Percentiles rank a stretch among this genome's conserved stretches.
phyloP scores from a whole-genome alignment of 192 early-diverging fungal genomes.

The Coemansia furcata region DNA sequence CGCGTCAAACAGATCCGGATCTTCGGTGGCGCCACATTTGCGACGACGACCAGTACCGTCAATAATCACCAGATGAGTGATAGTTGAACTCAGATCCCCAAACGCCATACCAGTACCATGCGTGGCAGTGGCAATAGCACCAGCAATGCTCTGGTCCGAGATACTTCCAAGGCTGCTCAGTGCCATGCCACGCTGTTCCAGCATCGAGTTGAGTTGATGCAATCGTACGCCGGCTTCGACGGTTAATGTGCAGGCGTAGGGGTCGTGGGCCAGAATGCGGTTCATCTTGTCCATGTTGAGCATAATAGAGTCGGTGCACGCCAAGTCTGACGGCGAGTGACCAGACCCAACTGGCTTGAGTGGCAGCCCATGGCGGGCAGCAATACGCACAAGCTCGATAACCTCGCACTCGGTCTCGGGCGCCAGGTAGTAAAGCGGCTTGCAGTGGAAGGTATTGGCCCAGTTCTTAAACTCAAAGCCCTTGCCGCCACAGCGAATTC shows the following conservation, averaged over 20 bases:
- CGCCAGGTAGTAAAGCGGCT: conserved; percentile 58
- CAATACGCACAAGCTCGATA: conserved; percentile 54
- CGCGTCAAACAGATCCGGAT: conserved; percentile 62
- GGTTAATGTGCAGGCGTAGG: conserved; percentile 49
- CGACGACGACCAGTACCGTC: conserved; percentile 53
- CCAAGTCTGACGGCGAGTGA: conserved; percentile 75
- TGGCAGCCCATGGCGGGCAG: conserved; percentile 32
- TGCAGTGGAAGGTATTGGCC: conserved; percentile 63
- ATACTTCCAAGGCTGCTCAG: conserved; percentile 71
- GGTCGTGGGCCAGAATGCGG: conserved; percentile 53
- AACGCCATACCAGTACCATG: conserved; percentile 70
- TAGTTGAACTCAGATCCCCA: conserved; percentile 57
- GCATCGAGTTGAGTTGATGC: conserved; percentile 57
- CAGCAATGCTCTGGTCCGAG: conserved; percentile 72
- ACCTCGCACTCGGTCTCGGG: conserved; percentile 62
- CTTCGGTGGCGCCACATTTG: conserved; percentile 50
- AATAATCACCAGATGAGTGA: conserved; percentile 61
- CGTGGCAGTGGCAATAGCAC: conserved; percentile 69
- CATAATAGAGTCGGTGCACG: conserved; percentile 63
- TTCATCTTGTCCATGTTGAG: conserved; percentile 69
- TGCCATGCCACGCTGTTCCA: conserved; percentile 59
- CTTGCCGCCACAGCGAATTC: conserved; percentile 10
- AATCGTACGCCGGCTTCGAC: conserved; percentile 68
- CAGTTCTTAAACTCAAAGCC: conserved; percentile 60
- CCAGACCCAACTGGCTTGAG: conserved; percentile 69